Evolutionary conservation across 2,329 filamentous ascomycete genomes (phyloP), one percentile per base, ranked within the genome.

Genomic region (Talaromyces verruculosus): DNA sequence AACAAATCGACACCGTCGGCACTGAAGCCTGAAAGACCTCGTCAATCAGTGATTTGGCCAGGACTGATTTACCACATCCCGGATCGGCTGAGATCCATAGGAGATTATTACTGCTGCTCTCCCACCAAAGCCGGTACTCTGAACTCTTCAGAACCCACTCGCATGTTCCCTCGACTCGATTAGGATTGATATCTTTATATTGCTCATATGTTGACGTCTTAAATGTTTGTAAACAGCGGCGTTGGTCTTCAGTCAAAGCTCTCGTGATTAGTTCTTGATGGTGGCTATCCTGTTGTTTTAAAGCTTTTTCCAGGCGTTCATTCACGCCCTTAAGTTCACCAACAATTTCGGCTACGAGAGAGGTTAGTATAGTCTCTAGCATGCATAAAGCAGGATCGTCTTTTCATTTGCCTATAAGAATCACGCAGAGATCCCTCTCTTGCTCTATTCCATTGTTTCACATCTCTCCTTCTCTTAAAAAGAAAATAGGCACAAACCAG

Each of bases 21-120:
- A 71, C 76, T 22, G 49, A 49, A 39, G 13, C 19, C 19, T 68
- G 70, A 0, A 61, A 62, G 1, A 51, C 19, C 0, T 69, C 17
- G 30, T 82, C 78, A 0, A 78, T 69, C 0, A 83, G 66, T 39
- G 74, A 72, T 65, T 69, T 79, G 13, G 77, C 72, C 1, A 83
- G 67, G 7, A 82, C 80, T 0, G 81, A 82, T 67, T 83, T 82
- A 8, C 80, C 80, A 49, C 78, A 81, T 0, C 80, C 81, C 2
- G 80, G 81, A 62, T 81, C 76, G 8, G 79, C 80, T 30, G 80
- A 81, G 1, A 81, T 74, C 73, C 74, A 78, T 17, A 79, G 72
- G 11, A 76, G 61, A 35, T 67, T 64, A 5, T 72, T 71, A 15
- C 39, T 22, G 28, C 67, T 19, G 22, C 66, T 68, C 6, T 68